Conservation (phyloP, 139 green algal species). For the Chara braunii region DNA sequence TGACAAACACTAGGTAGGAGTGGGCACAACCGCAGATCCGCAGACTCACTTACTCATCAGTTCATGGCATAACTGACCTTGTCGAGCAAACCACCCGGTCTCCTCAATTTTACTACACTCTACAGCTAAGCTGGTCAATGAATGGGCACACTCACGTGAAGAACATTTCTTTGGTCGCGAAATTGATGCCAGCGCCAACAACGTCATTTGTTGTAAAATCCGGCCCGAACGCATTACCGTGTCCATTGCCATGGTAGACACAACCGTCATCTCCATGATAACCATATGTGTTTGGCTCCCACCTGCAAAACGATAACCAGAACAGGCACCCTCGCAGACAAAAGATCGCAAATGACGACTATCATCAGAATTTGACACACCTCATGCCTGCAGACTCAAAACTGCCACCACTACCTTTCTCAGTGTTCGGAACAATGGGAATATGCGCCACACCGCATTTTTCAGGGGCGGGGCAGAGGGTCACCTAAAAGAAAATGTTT, state of each 20-base stretch:
- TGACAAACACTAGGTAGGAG: no score
- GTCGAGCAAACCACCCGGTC: no score
- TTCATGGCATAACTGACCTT: no score
- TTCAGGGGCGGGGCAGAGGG: background rate
- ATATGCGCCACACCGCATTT: no score
- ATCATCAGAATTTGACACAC: no score
- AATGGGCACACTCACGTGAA: constrained; percentile 89
- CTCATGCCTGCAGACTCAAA: no score
- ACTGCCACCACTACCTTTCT: no score
- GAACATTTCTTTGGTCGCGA: constrained; percentile 72
- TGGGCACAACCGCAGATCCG: no score
- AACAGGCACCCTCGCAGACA: background rate
- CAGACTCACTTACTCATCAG: no score
- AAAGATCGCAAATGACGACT: constrained; percentile 39
- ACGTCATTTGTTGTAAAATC: constrained; percentile 60
- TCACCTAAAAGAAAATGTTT: background rate
- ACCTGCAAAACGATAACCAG: constrained; percentile 37
- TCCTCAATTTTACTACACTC: no score
- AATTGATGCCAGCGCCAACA: constrained; percentile 70
- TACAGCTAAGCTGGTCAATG: no score
- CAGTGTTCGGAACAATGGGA: no score
- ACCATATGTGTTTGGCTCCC: constrained; percentile 70
- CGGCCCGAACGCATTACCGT: constrained; percentile 68
- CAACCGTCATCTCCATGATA: constrained; percentile 81
- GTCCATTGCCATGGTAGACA: constrained; percentile 49